phyloP scores from a whole-genome alignment of 208 protist species.

The Trypanosoma mega region DNA sequence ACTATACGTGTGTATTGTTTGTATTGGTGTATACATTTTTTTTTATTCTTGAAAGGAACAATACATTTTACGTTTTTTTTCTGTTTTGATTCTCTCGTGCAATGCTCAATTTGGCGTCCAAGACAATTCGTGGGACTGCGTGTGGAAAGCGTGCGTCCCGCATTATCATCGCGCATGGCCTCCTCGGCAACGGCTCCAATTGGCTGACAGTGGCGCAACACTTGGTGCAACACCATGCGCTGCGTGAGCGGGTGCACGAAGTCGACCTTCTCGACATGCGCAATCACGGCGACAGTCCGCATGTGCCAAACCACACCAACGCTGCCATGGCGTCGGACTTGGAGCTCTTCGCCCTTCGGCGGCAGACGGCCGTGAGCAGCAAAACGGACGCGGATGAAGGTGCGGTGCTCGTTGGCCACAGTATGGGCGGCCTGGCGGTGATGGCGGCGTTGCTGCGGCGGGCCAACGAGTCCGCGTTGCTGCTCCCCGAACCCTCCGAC shows the following conservation, averaged over 20 bases:
- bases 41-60: too few species aligned
- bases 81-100: neutral
- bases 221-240: constrained; percentile 40
- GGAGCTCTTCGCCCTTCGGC: constrained; percentile 52
- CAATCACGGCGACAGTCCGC: constrained; percentile 79
- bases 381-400: constrained; percentile 6
- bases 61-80: neutral
- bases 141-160: constrained; percentile 17
- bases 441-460: constrained; percentile 72
- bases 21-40: neutral
- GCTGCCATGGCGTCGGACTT: constrained; percentile 69
- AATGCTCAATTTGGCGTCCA: constrained; percentile 20
- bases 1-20: too few species aligned
- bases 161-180: constrained; percentile 64
- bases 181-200: constrained; percentile 78
- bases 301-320: constrained; percentile 56
- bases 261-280: constrained; percentile 73
- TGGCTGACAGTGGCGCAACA: constrained; percentile 55
- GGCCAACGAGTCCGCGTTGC: constrained; percentile 61
- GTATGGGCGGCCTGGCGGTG: constrained; percentile 82
- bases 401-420: constrained; percentile 80
- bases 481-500: constrained; percentile 21
- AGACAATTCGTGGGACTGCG: constrained; percentile 16
- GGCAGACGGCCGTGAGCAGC: constrained; percentile 30
- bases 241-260: constrained; percentile 41